Base-by-base conservation (phyloP, 164 flowering plant species). In the Platanus orientalis region DNA sequence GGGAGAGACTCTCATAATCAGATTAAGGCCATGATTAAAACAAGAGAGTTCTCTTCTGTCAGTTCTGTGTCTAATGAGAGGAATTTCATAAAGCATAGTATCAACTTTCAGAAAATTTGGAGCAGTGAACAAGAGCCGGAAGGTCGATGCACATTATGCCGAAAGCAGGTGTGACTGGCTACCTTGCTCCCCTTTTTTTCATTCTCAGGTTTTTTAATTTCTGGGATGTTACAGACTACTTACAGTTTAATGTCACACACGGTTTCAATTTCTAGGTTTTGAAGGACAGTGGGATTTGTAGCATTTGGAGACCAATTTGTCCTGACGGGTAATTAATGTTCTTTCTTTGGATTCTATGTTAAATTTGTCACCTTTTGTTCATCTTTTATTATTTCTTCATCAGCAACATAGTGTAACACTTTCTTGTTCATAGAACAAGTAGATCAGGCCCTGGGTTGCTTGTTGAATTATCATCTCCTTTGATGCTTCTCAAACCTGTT, bases 261-360 rank as follows among this genome's bases (percentile, higher is more conserved):
- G 53, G 20, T 25, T 59, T 61, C 20, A 27, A 9, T 62, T 61
- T 63, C 27, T 56, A 94, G 97, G 89, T 56, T 56, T 42, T 48
- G 50, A 86, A 83, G 51, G 83, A 77, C 56, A 75, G 69, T 47
- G 80, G 71, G 64, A 51, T 81, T 24, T 89, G 94, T 66, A 86
- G 89, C 77, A 88, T 95, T 62, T 95, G 99, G 99, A 84, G 97
- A 66, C 92, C 99, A 44, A 69, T 80, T 58, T 89, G 92, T 80
- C 96, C 96, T 19, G 89, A 88, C 19, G 99, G 99, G 99, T 94
- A 89, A 87, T 34, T 48, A 61, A 56, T 29, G 50, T 60, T 19
- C n/a, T 20, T n/a, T 47, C 28, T 26, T 7, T 24, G 27, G 24
- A 53, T 5, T 19, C 57, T 36, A 47, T 30, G 17, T 30, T 20